Evolutionary conservation across 495 filamentous ascomycete genomes (phyloP), one percentile per base, ranked within the genome.

Genomic region (Penicillium coffeae): DNA sequence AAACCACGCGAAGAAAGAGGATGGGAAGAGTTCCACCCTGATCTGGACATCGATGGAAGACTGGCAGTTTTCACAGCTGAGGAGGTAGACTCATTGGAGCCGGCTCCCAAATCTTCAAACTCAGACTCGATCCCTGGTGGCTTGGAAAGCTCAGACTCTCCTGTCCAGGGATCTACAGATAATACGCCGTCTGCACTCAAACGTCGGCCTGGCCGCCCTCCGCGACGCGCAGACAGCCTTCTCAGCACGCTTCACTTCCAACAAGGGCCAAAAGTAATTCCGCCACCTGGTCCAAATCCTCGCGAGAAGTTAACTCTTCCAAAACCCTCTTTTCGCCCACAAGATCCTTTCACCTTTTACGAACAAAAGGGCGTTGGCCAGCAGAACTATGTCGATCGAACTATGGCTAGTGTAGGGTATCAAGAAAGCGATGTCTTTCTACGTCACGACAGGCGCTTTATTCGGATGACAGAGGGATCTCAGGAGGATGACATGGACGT

Each of bases 11-110:
- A 99, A 65, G 93, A 99, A 68, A 84, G 91, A 46, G 87, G 88
- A 12, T 99, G 91, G 87, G 89, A 94, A 58, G 94, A 97, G 66
- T 97, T 96, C 45, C 93, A 99, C 65, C 90, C 87, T 10, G 86
- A 96, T 56, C 78, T 99, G 27, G 91, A 97, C 65, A 87, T 95
- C 49, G 89, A 93, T 39, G 77, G 76, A 21, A 79, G 74, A 14
- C 83, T 97, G 41, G 81, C 82, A 33, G 74, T 96, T 2, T 93
- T 92, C 63, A 80, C 77, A 32, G 80, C 90, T 8, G 81, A 91
- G 48, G 87, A 96, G 42, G 87, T 97, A 13, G 94, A 97, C 63
- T 87, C 70, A 3, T 62, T 72, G 10, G 57, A 68, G 19, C 71
- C 77, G 6, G 70, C 70, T 1, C 76, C 73, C 6, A 57, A 58